These are phyloP conservation scores for Penicillium samsonianum DNA, from an alignment of 495 filamentous ascomycete species.

Conservation along the genomic window DNA sequence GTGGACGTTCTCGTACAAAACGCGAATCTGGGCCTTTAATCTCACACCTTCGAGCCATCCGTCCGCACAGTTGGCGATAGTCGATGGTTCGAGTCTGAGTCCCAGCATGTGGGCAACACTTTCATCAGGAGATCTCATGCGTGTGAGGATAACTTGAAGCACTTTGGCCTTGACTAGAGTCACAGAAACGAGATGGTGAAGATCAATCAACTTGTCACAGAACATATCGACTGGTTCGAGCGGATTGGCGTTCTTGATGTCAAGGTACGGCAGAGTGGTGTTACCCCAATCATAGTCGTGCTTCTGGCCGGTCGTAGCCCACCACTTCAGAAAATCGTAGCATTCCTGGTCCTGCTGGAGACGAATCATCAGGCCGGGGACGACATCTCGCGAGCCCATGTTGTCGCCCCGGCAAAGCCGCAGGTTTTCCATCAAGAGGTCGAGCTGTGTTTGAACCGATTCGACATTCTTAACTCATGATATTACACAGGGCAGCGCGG, in stretches of 20 bases:
- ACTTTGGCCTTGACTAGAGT: constrained; percentile 17
- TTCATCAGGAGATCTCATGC: neutral
- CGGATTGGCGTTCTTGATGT: constrained; percentile 31
- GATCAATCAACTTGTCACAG: neutral
- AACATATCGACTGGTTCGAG: constrained; percentile 23
- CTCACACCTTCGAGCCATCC: neutral
- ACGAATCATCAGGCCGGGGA: constrained; percentile 48
- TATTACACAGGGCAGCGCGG: constrained; percentile 28
- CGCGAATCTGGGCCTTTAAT: constrained; percentile 6
- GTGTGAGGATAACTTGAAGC: neutral
- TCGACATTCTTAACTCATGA: constrained; percentile 36
- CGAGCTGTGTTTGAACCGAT: constrained; percentile 38
- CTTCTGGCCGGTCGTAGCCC: constrained; percentile 25
- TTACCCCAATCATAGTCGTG: constrained; percentile 42
- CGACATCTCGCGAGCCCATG: constrained; percentile 40
- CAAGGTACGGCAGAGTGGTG: constrained; percentile 26
- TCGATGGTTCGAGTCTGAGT: neutral
- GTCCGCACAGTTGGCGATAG: too few relatives aligned
- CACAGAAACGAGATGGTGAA: constrained; percentile 3
- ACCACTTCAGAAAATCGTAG: constrained; percentile 60
- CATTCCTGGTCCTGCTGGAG: constrained; percentile 53
- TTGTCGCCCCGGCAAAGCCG: constrained; percentile 46
- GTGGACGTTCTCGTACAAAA: constrained; percentile 3
- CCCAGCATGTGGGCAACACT: neutral
- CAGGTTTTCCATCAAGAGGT: constrained; percentile 40